Evolutionary conservation across 176 grass and related monocot species (phyloP), one percentile per base, ranked within the genome.

Genomic region (Raddia guianensis): DNA sequence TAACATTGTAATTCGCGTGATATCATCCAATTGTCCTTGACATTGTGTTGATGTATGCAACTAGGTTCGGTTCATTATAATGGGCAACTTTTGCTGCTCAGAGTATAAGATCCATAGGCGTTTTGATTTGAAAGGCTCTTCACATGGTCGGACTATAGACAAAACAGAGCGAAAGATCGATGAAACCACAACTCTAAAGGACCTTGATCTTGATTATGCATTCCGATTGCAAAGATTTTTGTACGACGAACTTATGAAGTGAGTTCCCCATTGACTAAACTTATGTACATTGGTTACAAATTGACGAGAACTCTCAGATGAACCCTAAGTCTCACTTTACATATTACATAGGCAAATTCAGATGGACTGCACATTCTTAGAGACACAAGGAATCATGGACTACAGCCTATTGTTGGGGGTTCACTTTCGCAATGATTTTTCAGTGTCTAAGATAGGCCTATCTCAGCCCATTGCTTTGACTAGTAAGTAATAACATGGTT

Each of bases 41-140:
- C 73, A 52, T 11, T 47, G 19, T 60, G 20, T 50, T 50, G 21
- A 63, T 44, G 8, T 70, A 75, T 45, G 73, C 33, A 83, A 86
- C 57, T 81, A 92, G 90, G 87, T 92, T 69, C 83, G 86, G 68
- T 89, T 92, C 80, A 83, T 92, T 63, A 83, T 92, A 86, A 92
- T 92, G 90, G 86, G 83, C 63, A 92, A 92, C 56, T 86, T 89
- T 75, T 92, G 87, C 68, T 86, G 86, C 70, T 92, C 90, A 13
- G 90, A 92, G 57, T 92, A 92, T 77, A 88, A 78, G 53, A 89
- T 92, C 56, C 86, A 92, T 75, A 77, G 90, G 75, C 83, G 90
- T 59, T 92, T 92, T 83, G 90, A 92, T 89, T 69, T 92, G 63
- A 92, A 92, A 89, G 90, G 90, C 52, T 92, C 90, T 49, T 92